Evolutionary conservation across 1,284 basidiomycete genomes (phyloP).

Genomic region (Afroboletus lepidellus): DNA sequence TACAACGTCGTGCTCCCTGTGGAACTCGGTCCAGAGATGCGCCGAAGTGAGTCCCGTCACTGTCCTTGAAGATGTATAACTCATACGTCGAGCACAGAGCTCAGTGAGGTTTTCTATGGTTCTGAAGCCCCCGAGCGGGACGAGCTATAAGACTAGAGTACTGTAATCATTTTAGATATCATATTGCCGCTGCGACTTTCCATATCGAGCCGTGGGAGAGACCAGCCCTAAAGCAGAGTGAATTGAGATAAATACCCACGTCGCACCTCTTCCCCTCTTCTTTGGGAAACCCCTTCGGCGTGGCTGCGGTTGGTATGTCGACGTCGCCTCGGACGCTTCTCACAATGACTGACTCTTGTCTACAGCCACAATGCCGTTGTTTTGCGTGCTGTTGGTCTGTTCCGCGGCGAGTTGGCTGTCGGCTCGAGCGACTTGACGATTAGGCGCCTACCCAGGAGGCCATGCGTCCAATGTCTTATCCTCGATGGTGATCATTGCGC

Average conservation of each 20-base stretch:
- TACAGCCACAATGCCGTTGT: conserved; percentile 24
- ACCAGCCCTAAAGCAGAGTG: conserved; percentile 29
- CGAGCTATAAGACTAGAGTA: conserved; percentile 23
- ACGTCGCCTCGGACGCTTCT: not conserved
- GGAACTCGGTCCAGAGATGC: conserved; percentile 61
- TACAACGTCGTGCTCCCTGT: conserved; percentile 87
- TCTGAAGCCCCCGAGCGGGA: conserved; percentile 23
- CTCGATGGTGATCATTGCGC: conserved; percentile 2
- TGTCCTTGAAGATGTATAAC: not conserved
- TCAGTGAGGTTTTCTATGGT: conserved; percentile 27
- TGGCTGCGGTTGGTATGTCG: conserved; percentile 16
- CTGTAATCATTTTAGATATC: conserved; percentile 9
- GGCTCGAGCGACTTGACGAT: too few relatives aligned
- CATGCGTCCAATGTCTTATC: too few relatives aligned
- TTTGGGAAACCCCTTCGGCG: conserved; percentile 38
- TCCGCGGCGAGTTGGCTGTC: not conserved
- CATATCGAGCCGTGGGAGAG: conserved; percentile 24
- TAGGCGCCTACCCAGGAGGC: too few relatives aligned
- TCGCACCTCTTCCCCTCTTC: not conserved
- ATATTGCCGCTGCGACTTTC: not conserved
- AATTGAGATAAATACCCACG: conserved; percentile 17
- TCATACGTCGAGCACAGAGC: conserved; percentile 25
- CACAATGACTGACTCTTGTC: conserved; percentile 4
- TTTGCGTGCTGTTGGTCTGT: conserved; percentile 8
- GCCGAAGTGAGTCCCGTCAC: conserved; percentile 56